These are phyloP conservation scores for Lophiostoma macrostomum DNA, from an alignment of 495 filamentous ascomycete species.

Conservation along the genomic window DNA sequence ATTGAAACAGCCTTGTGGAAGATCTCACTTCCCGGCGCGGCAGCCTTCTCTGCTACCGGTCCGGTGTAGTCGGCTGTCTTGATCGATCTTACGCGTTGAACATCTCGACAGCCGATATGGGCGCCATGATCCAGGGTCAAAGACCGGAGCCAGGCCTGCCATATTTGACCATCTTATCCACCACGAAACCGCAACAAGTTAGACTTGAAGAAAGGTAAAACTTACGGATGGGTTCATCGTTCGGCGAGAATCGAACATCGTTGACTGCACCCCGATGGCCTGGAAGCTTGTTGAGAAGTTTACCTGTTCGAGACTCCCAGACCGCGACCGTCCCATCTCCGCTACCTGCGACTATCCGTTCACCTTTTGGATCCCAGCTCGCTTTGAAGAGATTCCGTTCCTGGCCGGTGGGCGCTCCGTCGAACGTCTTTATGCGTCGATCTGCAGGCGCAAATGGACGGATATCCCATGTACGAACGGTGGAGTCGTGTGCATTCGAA, in stretches of 20 bases:
- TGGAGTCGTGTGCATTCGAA: conserved; percentile 90
- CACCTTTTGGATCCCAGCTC: conserved; percentile 84
- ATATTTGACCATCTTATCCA: too few species aligned
- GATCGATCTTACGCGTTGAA: too few species aligned
- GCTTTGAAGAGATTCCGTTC: conserved; percentile 92
- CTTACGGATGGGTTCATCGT: conserved; percentile 84
- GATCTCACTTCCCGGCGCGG: not conserved
- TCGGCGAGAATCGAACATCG: conserved; percentile 84
- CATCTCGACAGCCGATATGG: not conserved
- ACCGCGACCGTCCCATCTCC: conserved; percentile 88
- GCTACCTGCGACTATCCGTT: conserved; percentile 82
- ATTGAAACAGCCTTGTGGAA: conserved; percentile 13
- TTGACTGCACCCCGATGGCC: conserved; percentile 96
- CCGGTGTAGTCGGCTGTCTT: too few species aligned
- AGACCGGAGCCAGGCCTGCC: too few species aligned
- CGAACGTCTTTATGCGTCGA: conserved; percentile 77
- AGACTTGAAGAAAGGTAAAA: conserved; percentile 29
- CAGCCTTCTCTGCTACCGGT: too few species aligned
- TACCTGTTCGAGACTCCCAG: conserved; percentile 80
- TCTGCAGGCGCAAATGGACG: conserved; percentile 88
- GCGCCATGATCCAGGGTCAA: too few species aligned
- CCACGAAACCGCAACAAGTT: too few species aligned
- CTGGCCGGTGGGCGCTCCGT: conserved; percentile 79
- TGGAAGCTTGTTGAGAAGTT: conserved; percentile 88
- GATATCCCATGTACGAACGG: conserved; percentile 94